A percentile compares a stretch with the other conserved stretches of the same genome.
Evolutionary conservation across 805 yeast species (phyloP).

Genomic region (Grigorovia jiainica): DNA sequence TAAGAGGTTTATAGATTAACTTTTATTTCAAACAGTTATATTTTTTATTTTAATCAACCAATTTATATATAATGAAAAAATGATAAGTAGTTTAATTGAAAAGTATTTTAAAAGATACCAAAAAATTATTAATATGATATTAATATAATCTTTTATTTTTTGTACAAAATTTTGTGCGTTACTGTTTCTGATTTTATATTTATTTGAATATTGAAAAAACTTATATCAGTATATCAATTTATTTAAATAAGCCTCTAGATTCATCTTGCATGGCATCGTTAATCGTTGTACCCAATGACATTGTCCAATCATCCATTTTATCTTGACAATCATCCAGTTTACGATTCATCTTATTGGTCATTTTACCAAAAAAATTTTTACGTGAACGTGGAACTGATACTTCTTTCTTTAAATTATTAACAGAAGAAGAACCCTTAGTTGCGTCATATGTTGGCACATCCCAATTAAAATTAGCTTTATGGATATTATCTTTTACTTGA

Average conservation of each 20-base stretch:
- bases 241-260: slow-evolving; percentile 1
- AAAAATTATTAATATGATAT: no score
- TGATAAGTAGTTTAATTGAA: background rate
- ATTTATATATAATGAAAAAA: background rate
- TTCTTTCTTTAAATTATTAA: background rate
- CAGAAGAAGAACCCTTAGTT: background rate
- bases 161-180: no score
- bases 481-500: no score
- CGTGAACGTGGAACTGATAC: background rate
- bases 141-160: no score
- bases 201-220: no score
- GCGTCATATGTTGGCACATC: no score
- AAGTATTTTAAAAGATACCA: background rate
- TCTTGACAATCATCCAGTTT: slow-evolving; percentile 47
- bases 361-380: slow-evolving; percentile 31
- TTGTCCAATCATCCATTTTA: slow-evolving; percentile 48
- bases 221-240: no score
- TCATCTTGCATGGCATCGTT: slow-evolving; percentile 37
- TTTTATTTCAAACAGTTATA: no score
- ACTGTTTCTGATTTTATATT: no score
- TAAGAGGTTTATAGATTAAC: slow-evolving; percentile 43
- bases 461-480: no score
- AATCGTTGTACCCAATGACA: slow-evolving; percentile 42
- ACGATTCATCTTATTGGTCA: slow-evolving; percentile 37
- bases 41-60: background rate